These are phyloP conservation scores for Eimeria falciformis DNA, from an alignment of 169 alveolate genomes.

Conservation along the genomic window DNA sequence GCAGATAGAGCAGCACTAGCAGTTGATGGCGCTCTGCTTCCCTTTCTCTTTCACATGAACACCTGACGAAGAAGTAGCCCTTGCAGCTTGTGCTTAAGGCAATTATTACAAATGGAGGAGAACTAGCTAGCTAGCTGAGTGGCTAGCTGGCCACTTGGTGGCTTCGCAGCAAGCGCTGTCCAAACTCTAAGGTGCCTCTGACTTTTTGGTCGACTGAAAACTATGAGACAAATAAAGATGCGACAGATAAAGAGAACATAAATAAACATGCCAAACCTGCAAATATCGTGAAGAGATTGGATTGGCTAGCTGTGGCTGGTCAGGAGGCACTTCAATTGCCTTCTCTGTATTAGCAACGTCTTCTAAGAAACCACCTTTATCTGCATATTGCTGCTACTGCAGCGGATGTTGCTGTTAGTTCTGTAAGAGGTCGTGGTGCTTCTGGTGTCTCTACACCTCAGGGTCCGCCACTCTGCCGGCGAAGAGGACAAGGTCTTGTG, in stretches of 20 bases:
- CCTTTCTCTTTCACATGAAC: no score
- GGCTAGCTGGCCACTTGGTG: no score
- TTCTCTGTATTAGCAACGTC: background rate
- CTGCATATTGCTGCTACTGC: constrained; percentile 11
- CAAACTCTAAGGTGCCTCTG: background rate
- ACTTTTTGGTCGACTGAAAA: background rate
- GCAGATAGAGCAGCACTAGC: no score
- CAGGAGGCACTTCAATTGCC: background rate
- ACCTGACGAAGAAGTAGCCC: no score
- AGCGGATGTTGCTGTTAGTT: background rate
- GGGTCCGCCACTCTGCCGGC: background rate
- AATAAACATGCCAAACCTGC: background rate
- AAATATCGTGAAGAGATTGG: background rate
- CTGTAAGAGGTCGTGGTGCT: background rate
- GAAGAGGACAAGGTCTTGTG: background rate
- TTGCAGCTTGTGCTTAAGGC: background rate
- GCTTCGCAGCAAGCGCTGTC: background rate
- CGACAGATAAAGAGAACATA: background rate
- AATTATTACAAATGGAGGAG: no score
- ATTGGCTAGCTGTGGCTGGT: background rate
- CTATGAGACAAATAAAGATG: background rate
- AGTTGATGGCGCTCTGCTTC: no score
- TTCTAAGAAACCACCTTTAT: background rate
- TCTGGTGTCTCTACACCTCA: background rate
- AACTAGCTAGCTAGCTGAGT: no score